Percentiles rank a stretch among this genome's conserved stretches.
Evolutionary conservation across 176 grass and related monocot species (phyloP).

Genomic region (Areca catechu): DNA sequence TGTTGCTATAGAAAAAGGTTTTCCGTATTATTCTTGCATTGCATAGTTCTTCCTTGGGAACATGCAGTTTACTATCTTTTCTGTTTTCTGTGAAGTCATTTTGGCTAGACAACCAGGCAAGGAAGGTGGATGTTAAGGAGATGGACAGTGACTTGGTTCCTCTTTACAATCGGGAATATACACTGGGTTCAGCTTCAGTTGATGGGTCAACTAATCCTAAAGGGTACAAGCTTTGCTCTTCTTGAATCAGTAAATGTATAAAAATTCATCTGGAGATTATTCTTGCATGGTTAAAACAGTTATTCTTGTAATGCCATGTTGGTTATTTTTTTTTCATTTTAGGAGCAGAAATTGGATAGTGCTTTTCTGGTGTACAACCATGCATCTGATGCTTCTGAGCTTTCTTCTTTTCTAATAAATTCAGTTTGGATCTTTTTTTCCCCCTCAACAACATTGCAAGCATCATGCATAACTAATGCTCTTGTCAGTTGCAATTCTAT

Average conservation of each 20-base stretch:
- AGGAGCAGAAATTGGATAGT: background rate
- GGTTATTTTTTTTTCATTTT: background rate
- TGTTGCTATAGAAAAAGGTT: too few relatives aligned
- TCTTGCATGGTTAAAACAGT: background rate
- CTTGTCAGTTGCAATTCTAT: too few relatives aligned
- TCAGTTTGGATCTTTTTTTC: too few relatives aligned
- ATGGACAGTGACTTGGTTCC: constrained; percentile 44
- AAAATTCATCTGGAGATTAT: background rate
- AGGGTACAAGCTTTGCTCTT: constrained; percentile 35
- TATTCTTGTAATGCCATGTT: background rate
- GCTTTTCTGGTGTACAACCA: background rate
- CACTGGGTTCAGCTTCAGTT: constrained; percentile 56
- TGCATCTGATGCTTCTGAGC: too few relatives aligned
- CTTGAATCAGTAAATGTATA: background rate
- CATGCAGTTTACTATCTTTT: constrained; percentile 13
- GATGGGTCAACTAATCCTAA: constrained; percentile 59
- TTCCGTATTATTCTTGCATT: too few relatives aligned
- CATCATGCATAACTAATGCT: too few relatives aligned
- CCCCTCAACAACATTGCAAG: too few relatives aligned
- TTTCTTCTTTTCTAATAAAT: too few relatives aligned
- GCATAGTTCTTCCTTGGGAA: background rate
- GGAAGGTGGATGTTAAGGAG: constrained; percentile 31
- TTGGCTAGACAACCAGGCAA: constrained; percentile 89
- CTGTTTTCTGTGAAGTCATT: constrained; percentile 54
- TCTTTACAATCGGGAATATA: constrained; percentile 71